Conservation (phyloP, 176 grass and related monocot species). For the Alloteropsis semialata region DNA sequence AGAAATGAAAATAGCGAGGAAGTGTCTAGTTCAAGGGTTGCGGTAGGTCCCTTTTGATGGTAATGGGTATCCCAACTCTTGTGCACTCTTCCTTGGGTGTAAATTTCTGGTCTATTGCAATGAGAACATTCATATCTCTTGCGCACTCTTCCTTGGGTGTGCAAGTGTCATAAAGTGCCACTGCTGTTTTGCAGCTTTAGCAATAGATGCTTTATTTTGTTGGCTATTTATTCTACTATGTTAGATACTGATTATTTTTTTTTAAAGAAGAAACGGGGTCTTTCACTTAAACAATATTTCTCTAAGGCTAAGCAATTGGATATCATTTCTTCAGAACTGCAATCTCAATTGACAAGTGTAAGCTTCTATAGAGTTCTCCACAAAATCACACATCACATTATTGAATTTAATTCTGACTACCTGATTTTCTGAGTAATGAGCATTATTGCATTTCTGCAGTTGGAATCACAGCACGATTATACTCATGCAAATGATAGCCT, state of each 20-base stretch:
- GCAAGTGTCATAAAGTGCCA: not conserved
- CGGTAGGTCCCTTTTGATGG: not conserved
- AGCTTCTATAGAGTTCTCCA: slow-evolving; percentile 32
- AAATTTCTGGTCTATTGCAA: slow-evolving; percentile 14
- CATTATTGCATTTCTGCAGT: slow-evolving; percentile 36
- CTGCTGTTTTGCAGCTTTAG: not conserved
- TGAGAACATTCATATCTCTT: not conserved
- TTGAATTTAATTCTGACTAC: not conserved
- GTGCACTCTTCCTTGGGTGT: slow-evolving; percentile 13
- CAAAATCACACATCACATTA: slow-evolving; percentile 6
- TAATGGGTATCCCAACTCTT: slow-evolving; percentile 20
- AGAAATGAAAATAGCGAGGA: slow-evolving; percentile 5
- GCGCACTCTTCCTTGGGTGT: not conserved
- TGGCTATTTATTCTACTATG: slow-evolving; percentile 13
- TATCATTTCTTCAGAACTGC: slow-evolving; percentile 30
- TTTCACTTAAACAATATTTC: slow-evolving; percentile 39
- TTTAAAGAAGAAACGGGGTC: slow-evolving; percentile 32
- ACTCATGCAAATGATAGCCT: slow-evolving; percentile 18
- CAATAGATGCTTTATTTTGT: slow-evolving; percentile 13
- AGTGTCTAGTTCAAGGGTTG: slow-evolving; percentile 7
- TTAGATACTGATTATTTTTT: slow-evolving; percentile 24
- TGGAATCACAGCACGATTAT: slow-evolving; percentile 26
- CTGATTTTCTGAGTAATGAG: slow-evolving; percentile 12
- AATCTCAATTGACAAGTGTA: slow-evolving; percentile 36
- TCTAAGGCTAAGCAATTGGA: slow-evolving; percentile 29